A percentile compares a stretch with the other conserved stretches of the same genome.
phyloP scores from a whole-genome alignment of 2,329 filamentous ascomycete species.

The Aspergillus novofumigatus region DNA sequence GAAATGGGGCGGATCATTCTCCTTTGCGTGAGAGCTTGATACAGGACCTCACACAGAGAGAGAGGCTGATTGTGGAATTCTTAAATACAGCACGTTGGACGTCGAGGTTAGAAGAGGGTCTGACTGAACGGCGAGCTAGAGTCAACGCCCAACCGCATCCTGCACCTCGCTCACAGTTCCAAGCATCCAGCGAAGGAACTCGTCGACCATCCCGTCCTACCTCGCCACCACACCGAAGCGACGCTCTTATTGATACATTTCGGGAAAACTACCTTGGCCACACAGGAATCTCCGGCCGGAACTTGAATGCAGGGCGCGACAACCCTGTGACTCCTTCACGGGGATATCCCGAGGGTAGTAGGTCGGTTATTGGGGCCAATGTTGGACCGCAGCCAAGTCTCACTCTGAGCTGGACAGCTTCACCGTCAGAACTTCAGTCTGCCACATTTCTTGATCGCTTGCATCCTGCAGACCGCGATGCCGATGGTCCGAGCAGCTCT shows the following conservation, averaged over 20 bases:
- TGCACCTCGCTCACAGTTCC: conserved; percentile 22
- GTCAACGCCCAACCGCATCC: conserved; percentile 24
- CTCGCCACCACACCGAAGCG: conserved; percentile 27
- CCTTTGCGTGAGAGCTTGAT: conserved; percentile 34
- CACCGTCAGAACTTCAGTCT: conserved; percentile 36
- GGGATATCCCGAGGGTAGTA: conserved; percentile 18
- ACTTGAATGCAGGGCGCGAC: conserved; percentile 34
- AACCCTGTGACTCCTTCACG: conserved; percentile 41
- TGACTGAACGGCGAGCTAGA: conserved; percentile 27
- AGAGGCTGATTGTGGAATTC: conserved; percentile 42
- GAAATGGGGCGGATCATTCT: conserved; percentile 21
- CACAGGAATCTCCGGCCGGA: conserved; percentile 19
- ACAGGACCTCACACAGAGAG: conserved; percentile 39
- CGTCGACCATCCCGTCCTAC: conserved; percentile 30
- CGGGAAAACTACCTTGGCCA: conserved; percentile 29
- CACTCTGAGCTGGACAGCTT: conserved; percentile 38
- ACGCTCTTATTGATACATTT: conserved; percentile 27
- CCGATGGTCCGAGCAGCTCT: conserved; percentile 19
- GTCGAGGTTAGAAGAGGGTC: conserved; percentile 29
- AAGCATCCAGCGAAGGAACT: conserved; percentile 28
- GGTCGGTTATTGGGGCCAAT: conserved; percentile 20
- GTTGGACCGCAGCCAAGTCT: conserved; percentile 30
- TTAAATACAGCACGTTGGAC: conserved; percentile 40
- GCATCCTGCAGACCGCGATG: conserved; percentile 18
- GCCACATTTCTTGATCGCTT: conserved; percentile 19